A percentile compares a stretch with the other conserved stretches of the same genome.
phyloP scores from a whole-genome alignment of 192 early-diverging fungal species.

The Ambispora gerdemannii region DNA sequence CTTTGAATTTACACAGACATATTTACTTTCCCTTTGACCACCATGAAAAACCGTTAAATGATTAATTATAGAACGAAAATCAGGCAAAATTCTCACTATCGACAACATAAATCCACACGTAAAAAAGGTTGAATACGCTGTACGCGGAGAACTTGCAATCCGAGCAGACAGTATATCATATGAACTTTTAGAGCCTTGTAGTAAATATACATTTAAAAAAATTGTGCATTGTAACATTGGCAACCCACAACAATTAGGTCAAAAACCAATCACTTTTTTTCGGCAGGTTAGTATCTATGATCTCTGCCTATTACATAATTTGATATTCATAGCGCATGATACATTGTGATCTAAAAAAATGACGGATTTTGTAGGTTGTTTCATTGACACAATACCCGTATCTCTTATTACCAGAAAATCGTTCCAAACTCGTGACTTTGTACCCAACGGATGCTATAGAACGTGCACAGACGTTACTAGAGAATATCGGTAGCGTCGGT shows the following conservation, averaged over 20 bases:
- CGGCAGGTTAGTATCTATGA: constrained; percentile 68
- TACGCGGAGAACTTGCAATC: constrained; percentile 93
- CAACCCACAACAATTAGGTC: constrained; percentile 42
- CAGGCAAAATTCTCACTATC: constrained; percentile 62
- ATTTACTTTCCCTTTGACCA: no score
- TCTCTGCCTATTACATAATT: background rate
- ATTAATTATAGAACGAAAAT: no score
- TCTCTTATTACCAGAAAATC: constrained; percentile 62
- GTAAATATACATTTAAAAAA: constrained; percentile 31
- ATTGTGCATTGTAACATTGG: constrained; percentile 47
- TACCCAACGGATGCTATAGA: constrained; percentile 86
- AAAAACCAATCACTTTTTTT: constrained; percentile 92
- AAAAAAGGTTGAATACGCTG: constrained; percentile 86
- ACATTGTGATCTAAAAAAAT: constrained; percentile 9
- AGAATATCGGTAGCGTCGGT: constrained; percentile 72
- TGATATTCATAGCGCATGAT: constrained; percentile 29
- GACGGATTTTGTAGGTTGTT: constrained; percentile 56
- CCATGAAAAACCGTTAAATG: no score
- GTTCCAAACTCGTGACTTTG: constrained; percentile 47
- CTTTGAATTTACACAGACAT: no score
- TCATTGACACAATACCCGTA: constrained; percentile 89
- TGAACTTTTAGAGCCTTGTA: constrained; percentile 35
- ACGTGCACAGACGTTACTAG: constrained; percentile 72
- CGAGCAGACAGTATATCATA: constrained; percentile 77
- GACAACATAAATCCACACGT: constrained; percentile 73